Conservation (phyloP, 176 grass and related monocot species). For the Alopecurus myosuroides region DNA sequence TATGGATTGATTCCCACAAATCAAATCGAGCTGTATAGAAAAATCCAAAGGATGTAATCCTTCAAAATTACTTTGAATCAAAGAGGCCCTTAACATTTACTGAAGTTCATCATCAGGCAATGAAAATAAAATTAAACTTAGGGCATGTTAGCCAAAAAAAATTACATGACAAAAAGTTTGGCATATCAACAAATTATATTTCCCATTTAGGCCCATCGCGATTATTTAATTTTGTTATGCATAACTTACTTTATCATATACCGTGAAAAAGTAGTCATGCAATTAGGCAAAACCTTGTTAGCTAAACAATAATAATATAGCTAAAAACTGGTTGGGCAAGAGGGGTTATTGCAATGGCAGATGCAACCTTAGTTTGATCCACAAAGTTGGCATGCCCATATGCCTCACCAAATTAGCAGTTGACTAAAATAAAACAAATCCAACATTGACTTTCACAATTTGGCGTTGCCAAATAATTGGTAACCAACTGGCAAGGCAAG, state of each 20-base stretch:
- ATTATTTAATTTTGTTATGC: not conserved
- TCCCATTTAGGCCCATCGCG: not conserved
- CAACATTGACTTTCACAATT: not conserved
- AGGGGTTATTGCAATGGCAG: no score
- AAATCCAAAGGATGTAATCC: not conserved
- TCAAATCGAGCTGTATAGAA: not conserved
- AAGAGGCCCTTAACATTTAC: not conserved
- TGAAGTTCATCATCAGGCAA: not conserved
- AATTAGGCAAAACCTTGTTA: no score
- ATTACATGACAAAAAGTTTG: not conserved
- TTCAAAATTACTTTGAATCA: not conserved
- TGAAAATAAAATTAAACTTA: not conserved
- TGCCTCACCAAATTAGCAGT: not conserved
- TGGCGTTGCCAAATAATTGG: not conserved
- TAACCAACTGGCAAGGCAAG: not conserved
- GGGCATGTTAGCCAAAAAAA: no score
- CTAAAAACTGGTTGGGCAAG: no score
- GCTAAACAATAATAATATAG: no score
- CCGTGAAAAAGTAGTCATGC: no score
- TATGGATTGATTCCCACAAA: not conserved
- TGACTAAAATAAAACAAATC: not conserved
- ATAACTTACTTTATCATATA: no score
- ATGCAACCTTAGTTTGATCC: not conserved
- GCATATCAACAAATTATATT: not conserved
- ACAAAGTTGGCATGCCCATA: not conserved